These are phyloP conservation scores for Cercospora citrullina DNA, from an alignment of 2,329 filamentous ascomycete genomes.

Conservation along the genomic window DNA sequence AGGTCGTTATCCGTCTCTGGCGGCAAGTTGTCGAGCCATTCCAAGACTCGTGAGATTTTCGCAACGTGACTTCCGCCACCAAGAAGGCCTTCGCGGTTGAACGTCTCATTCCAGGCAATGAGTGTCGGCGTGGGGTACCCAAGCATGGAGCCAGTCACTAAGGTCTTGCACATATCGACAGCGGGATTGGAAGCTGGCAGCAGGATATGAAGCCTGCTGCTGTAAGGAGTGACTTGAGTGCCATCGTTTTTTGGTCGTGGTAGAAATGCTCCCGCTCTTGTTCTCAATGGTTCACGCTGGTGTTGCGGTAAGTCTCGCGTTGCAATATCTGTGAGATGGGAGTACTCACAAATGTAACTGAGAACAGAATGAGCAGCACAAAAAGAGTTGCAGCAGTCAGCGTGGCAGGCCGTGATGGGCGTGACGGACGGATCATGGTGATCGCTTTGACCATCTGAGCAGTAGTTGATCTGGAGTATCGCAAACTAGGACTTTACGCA, in stretches of 20 bases:
- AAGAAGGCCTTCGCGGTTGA: conserved; percentile 18
- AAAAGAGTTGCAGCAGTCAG: conserved; percentile 2
- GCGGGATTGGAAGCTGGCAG: conserved; percentile 25
- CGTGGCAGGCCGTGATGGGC: conserved; percentile 1
- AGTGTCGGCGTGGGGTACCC: conserved; percentile 28
- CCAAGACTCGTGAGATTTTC: conserved; percentile 27
- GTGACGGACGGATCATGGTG: conserved; percentile 10
- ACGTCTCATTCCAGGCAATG: conserved; percentile 27
- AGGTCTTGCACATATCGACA: conserved; percentile 28
- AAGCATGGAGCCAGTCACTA: conserved; percentile 23
- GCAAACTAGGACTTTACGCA: background rate
- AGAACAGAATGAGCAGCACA: background rate
- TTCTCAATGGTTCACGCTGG: background rate
- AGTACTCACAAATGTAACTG: conserved; percentile 3
- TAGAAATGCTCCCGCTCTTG: background rate
- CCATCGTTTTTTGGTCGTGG: conserved; percentile 1
- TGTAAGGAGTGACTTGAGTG: background rate
- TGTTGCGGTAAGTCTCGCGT: background rate
- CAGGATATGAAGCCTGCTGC: conserved; percentile 26
- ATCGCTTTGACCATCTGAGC: conserved; percentile 9
- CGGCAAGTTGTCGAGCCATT: conserved; percentile 22
- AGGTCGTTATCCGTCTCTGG: conserved; percentile 27
- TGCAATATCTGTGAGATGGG: background rate
- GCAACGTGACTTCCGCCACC: conserved; percentile 30
- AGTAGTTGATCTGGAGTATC: background rate